A percentile compares a stretch with the other conserved stretches of the same genome.
Conservation (phyloP, 2,329 filamentous ascomycete species). For the Colletotrichum karsti region DNA sequence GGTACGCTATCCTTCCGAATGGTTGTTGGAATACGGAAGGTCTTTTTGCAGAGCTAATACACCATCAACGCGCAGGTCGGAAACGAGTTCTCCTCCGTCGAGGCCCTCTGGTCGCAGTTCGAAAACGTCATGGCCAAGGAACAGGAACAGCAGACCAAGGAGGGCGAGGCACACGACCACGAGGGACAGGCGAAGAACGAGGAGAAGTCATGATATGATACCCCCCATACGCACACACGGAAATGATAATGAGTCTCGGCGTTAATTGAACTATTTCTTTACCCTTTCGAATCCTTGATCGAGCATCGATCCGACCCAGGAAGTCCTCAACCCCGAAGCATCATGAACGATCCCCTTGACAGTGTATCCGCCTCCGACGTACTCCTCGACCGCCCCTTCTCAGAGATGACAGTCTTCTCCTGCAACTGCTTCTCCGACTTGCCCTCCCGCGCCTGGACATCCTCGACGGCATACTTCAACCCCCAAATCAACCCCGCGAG, state of each 20-base stretch:
- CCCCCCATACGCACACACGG: neutral
- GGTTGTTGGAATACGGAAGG: accelerated
- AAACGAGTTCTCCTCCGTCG: slow-evolving; percentile 96
- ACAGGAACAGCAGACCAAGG: slow-evolving; percentile 44
- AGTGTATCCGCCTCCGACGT: too few relatives aligned
- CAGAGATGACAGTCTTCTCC: neutral
- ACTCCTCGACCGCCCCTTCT: too few relatives aligned
- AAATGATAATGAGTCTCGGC: neutral
- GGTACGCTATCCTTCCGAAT: slow-evolving; percentile 51
- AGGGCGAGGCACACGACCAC: slow-evolving; percentile 32
- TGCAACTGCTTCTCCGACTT: neutral
- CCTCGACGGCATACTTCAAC: neutral
- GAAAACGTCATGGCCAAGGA: slow-evolving; percentile 93
- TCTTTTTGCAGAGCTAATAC: neutral
- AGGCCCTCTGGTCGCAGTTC: slow-evolving; percentile 96
- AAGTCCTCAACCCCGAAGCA: too few relatives aligned
- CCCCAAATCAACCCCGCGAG: neutral
- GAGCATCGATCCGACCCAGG: too few relatives aligned
- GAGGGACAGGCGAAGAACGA: slow-evolving; percentile 37
- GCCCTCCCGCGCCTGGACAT: neutral
- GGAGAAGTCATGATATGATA: slow-evolving; percentile 33
- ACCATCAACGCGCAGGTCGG: slow-evolving; percentile 69
- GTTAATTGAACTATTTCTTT: neutral
- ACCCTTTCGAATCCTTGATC: too few relatives aligned
- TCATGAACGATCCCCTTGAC: too few relatives aligned